Conservation (phyloP, 352 stramenopile species). For the Phytophthora chlamydospora region DNA sequence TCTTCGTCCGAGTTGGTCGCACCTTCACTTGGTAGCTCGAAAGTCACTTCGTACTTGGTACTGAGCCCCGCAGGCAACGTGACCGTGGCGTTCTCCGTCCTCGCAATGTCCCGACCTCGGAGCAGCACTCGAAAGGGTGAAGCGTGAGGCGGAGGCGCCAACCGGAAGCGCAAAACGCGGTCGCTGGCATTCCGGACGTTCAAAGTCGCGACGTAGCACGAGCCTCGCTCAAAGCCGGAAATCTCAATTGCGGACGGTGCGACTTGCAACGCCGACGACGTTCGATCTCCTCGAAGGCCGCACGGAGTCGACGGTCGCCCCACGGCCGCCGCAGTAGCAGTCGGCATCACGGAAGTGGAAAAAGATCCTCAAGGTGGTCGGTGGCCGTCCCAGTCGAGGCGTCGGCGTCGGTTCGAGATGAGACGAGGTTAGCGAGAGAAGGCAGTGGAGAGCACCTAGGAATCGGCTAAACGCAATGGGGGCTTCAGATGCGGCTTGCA, state of each 20-base stretch:
- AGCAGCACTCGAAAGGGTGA: constrained; percentile 67
- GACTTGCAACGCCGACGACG: constrained; percentile 61
- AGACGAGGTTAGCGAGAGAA: background rate
- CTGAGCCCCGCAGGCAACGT: constrained; percentile 66
- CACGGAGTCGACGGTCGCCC: constrained; percentile 27
- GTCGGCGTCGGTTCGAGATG: constrained; percentile 5
- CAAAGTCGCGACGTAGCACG: constrained; percentile 70
- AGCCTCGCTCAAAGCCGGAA: constrained; percentile 54
- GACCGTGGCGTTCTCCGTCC: constrained; percentile 68
- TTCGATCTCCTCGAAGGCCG: constrained; percentile 21
- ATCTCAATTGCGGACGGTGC: constrained; percentile 72
- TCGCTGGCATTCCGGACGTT: constrained; percentile 74
- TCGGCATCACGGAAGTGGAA: constrained; percentile 15
- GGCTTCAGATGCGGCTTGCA: too few relatives aligned
- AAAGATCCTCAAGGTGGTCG: constrained; percentile 7
- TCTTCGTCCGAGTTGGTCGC: constrained; percentile 16
- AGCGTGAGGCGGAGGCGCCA: constrained; percentile 52
- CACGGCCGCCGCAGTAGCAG: constrained; percentile 3
- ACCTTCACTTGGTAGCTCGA: constrained; percentile 33
- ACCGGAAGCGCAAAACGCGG: constrained; percentile 62
- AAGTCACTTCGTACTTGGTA: constrained; percentile 70
- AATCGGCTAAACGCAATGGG: too few relatives aligned
- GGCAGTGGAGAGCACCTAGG: too few relatives aligned
- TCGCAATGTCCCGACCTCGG: constrained; percentile 63
- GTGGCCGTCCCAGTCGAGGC: background rate